Conservation (phyloP, 2,329 filamentous ascomycete species). For the Lizonia empirigonia region DNA sequence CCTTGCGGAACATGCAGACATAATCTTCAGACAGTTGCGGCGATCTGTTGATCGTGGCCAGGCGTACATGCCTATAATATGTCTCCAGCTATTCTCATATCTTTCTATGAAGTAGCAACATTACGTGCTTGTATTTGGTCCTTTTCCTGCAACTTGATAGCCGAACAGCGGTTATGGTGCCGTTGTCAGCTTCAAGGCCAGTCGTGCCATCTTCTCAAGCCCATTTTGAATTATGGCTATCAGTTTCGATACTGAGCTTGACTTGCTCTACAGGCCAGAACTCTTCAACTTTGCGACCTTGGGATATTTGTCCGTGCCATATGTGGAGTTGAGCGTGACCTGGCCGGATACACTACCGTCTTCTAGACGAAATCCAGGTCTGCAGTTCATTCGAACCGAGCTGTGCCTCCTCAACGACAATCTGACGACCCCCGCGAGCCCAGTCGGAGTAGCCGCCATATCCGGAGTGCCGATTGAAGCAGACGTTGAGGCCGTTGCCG, state of each 20-base stretch:
- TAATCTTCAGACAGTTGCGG: no score
- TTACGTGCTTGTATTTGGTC: no score
- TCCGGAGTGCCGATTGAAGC: constrained; percentile 69
- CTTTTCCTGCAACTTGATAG: no score
- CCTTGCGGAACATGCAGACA: no score
- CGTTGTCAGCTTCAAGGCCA: neutral
- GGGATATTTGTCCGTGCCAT: constrained; percentile 62
- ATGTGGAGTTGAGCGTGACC: constrained; percentile 65
- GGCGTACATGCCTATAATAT: no score
- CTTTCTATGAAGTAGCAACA: no score
- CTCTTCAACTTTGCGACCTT: constrained; percentile 17
- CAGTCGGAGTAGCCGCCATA: constrained; percentile 72
- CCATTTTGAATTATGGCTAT: neutral
- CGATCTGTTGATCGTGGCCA: no score
- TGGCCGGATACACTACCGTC: constrained; percentile 58
- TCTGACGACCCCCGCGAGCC: constrained; percentile 65
- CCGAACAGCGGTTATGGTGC: no score
- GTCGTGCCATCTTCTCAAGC: neutral
- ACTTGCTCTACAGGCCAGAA: neutral
- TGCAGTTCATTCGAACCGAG: constrained; percentile 54
- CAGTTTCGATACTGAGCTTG: neutral
- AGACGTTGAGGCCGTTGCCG: constrained; percentile 56
- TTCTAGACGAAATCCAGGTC: constrained; percentile 68
- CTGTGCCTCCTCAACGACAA: constrained; percentile 55
- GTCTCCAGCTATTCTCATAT: no score